Base-by-base conservation (phyloP, 306 rosid genomes). In the Canavalia gladiata region DNA sequence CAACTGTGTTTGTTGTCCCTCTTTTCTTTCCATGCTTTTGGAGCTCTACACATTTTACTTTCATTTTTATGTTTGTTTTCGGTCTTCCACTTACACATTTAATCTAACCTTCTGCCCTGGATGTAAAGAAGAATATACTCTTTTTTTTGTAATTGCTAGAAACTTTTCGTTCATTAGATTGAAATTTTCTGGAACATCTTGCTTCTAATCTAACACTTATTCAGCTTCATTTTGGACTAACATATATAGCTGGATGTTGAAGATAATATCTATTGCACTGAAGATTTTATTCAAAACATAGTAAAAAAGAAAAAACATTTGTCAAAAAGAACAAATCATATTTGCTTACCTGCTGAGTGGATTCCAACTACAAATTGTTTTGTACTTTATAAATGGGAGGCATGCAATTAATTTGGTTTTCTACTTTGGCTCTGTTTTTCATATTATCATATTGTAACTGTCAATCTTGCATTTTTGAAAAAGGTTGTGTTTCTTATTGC, bases 101-200 rank as follows among this genome's bases (percentile, higher is more conserved):
- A 42, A 30, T 42, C 68, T 8, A 67, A 18, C 67, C 25, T 29
- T 55, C 75, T 68, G 28, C 28, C 46, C 10, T 78, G 74, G 34
- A 54, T 56, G 5, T 30, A 7, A 39, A 54, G 45, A 64, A 77
- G 63, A 35, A 25, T 34, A 49, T 39, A 33, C 33, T 3, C 47
- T 37, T 37, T 35, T 8, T 50, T 10, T 64, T 25, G 68, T 9
- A 18, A 18, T 18, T 18, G 25, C 39, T 39, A 43, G 60, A 67
- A 56, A 41, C 18, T 33, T 47, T 62, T 33, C 1, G 39, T 33
- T n/a, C 60, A 42, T 57, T 29, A 42, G 41, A 74, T 39, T 57
- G 39, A 74, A 41, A 43, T 55, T 18, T 72, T 37, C 78, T 56
- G 52, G 18, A 31, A 51, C 62, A 54, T 72, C 62, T 13, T 73